phyloP scores from a whole-genome alignment of 108 stramenopile genomes.

The Cyclostephanos tholiformis region DNA sequence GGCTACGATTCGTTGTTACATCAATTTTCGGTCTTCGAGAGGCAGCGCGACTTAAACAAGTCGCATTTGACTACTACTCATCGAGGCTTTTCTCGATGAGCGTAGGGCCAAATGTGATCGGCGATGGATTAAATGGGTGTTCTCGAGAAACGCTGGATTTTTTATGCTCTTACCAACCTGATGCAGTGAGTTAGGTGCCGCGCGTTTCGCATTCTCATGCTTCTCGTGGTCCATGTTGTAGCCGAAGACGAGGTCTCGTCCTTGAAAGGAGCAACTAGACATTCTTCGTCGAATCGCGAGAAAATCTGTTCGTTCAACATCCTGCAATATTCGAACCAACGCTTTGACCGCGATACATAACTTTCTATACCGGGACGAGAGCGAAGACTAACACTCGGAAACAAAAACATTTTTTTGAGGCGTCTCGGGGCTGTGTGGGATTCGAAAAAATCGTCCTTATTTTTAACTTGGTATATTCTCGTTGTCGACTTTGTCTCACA shows the following conservation, averaged over 20 bases:
- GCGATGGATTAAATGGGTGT: conserved; percentile 79
- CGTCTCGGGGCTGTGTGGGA: no score
- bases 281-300: no score
- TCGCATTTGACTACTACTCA: conserved; percentile 55
- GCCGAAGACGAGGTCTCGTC: no score
- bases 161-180: conserved; percentile 73
- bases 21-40: conserved; percentile 77
- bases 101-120: conserved; percentile 63
- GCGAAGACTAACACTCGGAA: no score
- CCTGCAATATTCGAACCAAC: no score
- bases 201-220: neutral
- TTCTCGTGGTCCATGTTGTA: no score
- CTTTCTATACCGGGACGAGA: no score
- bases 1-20: conserved; percentile 75
- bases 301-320: no score
- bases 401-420: no score
- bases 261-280: no score
- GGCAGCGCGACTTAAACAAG: conserved; percentile 60
- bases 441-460: no score
- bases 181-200: conserved; percentile 30
- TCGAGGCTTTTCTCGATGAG: conserved; percentile 64
- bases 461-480: neutral
- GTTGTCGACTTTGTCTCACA: neutral
- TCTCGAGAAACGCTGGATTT: conserved; percentile 76
- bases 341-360: no score